Conservation (phyloP, 73 alveolate genomes). For the Paramecium caudatum region DNA sequence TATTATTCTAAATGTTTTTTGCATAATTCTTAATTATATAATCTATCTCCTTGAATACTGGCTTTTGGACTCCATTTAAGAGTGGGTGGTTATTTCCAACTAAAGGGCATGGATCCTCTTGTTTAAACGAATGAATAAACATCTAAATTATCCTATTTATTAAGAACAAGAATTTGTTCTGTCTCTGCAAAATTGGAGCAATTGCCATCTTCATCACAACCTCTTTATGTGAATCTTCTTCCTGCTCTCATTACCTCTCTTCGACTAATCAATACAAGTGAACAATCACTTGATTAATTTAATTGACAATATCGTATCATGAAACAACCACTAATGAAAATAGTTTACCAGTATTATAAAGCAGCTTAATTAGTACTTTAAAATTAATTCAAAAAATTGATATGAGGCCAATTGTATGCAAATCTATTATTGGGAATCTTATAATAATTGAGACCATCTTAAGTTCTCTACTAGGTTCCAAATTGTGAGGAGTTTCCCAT, state of each 20-base stretch:
- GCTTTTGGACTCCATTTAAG: slow-evolving; percentile 77
- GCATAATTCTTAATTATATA: slow-evolving; percentile 65
- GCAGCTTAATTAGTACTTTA: not conserved
- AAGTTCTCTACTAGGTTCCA: not conserved
- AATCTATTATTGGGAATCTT: slow-evolving; percentile 43
- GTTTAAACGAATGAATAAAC: slow-evolving; percentile 70
- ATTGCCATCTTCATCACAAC: slow-evolving; percentile 95
- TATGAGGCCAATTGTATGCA: slow-evolving; percentile 36
- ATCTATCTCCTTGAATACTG: slow-evolving; percentile 51
- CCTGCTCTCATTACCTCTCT: slow-evolving; percentile 95
- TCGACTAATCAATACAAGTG: slow-evolving; percentile 86
- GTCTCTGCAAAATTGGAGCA: slow-evolving; percentile 93
- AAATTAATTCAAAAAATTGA: slow-evolving; percentile 20
- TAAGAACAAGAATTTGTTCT: slow-evolving; percentile 82
- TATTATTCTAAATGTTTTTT: slow-evolving; percentile 71
- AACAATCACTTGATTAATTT: slow-evolving; percentile 15
- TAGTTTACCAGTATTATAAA: slow-evolving; percentile 47
- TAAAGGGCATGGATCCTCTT: slow-evolving; percentile 78
- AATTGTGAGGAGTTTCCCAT: slow-evolving; percentile 26
- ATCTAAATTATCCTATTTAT: not conserved
- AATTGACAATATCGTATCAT: slow-evolving; percentile 29
- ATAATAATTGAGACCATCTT: slow-evolving; percentile 10
- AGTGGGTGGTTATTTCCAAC: slow-evolving; percentile 69
- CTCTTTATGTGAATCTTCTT: slow-evolving; percentile 92
- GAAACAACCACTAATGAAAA: slow-evolving; percentile 59